Conservation (phyloP, 2,329 filamentous ascomycete species). For the Pseudocercospora macadamiae region DNA sequence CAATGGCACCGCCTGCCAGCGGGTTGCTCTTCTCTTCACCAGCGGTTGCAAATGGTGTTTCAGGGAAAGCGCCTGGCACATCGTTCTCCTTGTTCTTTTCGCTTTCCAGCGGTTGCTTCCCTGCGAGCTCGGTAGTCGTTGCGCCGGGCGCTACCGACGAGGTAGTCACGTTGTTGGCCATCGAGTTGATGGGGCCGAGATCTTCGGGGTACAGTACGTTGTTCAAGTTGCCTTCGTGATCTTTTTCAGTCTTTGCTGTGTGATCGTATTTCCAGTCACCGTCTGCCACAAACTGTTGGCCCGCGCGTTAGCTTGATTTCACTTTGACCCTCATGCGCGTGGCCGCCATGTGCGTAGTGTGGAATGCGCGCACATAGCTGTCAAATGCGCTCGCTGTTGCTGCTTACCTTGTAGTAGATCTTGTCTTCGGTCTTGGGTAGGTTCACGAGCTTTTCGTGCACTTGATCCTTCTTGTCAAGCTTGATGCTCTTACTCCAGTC, state of each 20-base stretch:
- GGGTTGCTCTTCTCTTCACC: constrained; percentile 7
- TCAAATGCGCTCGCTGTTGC: neutral
- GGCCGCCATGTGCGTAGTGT: constrained; percentile 6
- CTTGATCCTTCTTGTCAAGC: constrained; percentile 73
- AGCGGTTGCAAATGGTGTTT: constrained; percentile 64
- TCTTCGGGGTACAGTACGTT: constrained; percentile 82
- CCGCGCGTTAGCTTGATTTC: constrained; percentile 14
- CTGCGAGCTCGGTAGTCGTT: constrained; percentile 72
- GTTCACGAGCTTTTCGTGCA: constrained; percentile 79
- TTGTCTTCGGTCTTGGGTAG: constrained; percentile 67
- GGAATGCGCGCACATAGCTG: neutral
- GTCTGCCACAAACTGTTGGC: constrained; percentile 85
- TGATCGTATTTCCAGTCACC: constrained; percentile 85
- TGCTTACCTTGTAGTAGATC: constrained; percentile 88
- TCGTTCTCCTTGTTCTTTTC: constrained; percentile 24
- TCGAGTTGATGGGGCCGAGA: constrained; percentile 59
- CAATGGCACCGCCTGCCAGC: constrained; percentile 6
- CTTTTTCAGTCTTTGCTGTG: constrained; percentile 77
- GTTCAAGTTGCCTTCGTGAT: constrained; percentile 84
- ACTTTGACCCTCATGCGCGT: neutral
- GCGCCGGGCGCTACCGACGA: constrained; percentile 71
- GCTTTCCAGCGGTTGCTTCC: constrained; percentile 62
- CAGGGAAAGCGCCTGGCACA: constrained; percentile 71
- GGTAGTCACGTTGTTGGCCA: constrained; percentile 47
- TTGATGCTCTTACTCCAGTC: constrained; percentile 86